Base-by-base conservation (phyloP, 192 early-diverging fungal genomes). In the Coemansia sp. region DNA sequence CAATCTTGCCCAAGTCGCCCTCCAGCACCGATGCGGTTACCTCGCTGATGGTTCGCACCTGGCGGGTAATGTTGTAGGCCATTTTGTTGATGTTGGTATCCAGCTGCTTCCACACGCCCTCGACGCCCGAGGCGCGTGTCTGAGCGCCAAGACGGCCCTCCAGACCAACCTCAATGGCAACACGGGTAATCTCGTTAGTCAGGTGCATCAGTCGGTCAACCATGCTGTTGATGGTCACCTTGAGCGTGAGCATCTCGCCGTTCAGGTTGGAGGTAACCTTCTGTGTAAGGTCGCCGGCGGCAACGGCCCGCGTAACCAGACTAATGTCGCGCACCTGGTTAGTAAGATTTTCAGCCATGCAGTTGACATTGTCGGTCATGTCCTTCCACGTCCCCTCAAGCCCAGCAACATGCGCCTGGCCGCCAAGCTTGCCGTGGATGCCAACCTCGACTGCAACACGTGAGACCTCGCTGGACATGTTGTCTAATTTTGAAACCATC, bases 381-480 rank as follows among this genome's bases (percentile, higher is more conserved):
- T 88, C 87, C 64, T 86, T 87, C 89, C 89, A 91, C 19, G 81
- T 85, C 9, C 89, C 89, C 9, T 83, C 86, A 8, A 90, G 81
- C 21, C 79, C 86, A 59, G 69, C 59, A 3, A 87, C 85, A 6
- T 64, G 56, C 39, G 86, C 88, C 64, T 89, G 89, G 47, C 86
- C 88, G 11, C 88, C 88, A 0, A 89, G 77, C 18, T 70, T 73
- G 40, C 88, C 88, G 5, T 89, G 84, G 6, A 87, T 88, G 12
- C 92, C 92, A 41, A 93, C 92, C 78, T 93, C 90, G 12, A 82
- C 77, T 1, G 92, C 87, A 6, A 93, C 89, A 65, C 92, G 88
- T 3, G 88, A 87, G 6, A 92, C 89, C 76, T 93, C 90, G 54
- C 75, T 72, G 0, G 85, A 78, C 71, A 88, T 85, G 0, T 71